Percentiles rank a stretch among this genome's conserved stretches.
Evolutionary conservation across 2,329 filamentous ascomycete species (phyloP).

Genomic region (Colletotrichum scovillei): DNA sequence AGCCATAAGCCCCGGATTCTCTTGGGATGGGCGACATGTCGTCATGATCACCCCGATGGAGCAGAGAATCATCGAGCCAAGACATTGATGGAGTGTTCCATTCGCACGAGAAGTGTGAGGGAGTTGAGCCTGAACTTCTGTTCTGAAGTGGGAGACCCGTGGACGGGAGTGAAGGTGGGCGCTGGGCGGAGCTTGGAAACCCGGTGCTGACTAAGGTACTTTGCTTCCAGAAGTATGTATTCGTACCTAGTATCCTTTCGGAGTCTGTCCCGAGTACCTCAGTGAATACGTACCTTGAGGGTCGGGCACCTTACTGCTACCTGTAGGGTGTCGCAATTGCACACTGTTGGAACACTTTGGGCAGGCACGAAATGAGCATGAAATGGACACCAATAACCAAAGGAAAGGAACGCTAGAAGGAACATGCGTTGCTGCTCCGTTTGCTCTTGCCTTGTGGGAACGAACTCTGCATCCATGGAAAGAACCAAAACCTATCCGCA

Average conservation of each 20-base stretch:
- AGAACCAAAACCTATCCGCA: background rate
- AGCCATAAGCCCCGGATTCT: background rate
- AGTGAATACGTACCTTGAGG: background rate
- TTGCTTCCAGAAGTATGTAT: no score
- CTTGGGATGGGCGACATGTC: background rate
- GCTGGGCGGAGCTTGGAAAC: background rate
- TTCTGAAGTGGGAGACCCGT: no score
- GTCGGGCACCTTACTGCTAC: background rate
- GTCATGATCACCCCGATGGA: constrained; percentile 12
- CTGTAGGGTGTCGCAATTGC: background rate
- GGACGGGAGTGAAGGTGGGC: background rate
- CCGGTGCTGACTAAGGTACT: background rate
- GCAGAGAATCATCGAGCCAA: constrained; percentile 9
- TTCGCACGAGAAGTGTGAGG: background rate
- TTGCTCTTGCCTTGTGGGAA: constrained; percentile 9
- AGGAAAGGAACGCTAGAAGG: constrained; percentile 21
- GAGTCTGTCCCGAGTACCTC: background rate
- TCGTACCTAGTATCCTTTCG: background rate
- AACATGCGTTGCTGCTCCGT: background rate
- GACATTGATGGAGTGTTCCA: background rate
- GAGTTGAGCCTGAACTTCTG: background rate
- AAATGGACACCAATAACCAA: background rate
- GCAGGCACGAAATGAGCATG: no score
- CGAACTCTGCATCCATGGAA: background rate
- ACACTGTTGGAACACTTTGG: no score